Conservation (phyloP, 2,329 filamentous ascomycete genomes). For the Myriosclerotinia duriaeana region DNA sequence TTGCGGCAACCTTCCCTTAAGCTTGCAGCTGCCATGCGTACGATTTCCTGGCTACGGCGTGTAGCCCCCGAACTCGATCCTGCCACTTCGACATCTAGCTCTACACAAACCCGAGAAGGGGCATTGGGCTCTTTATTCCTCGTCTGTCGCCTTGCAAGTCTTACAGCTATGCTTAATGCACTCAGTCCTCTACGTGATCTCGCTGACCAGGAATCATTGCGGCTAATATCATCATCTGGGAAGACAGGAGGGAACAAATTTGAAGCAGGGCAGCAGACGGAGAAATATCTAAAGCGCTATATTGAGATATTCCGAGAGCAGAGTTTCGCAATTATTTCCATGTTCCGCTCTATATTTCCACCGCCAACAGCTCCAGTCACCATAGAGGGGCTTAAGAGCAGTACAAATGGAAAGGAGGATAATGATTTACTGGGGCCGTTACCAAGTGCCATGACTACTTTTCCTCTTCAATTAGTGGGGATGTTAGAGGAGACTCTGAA, state of each 20-base stretch:
- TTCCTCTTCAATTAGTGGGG: constrained; percentile 78
- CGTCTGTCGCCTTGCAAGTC: constrained; percentile 77
- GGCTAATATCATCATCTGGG: constrained; percentile 40
- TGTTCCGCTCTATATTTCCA: constrained; percentile 88
- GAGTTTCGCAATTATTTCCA: constrained; percentile 90
- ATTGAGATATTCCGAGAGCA: constrained; percentile 98
- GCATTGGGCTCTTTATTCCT: constrained; percentile 81
- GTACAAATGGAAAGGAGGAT: constrained; percentile 28
- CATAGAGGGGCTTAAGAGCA: constrained; percentile 28
- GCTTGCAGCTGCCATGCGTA: constrained; percentile 84
- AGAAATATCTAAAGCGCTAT: constrained; percentile 90
- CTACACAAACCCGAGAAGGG: constrained; percentile 53
- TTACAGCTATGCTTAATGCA: constrained; percentile 77
- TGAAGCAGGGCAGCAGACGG: constrained; percentile 84
- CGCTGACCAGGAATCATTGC: constrained; percentile 76
- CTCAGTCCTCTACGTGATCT: constrained; percentile 82
- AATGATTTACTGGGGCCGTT: constrained; percentile 55
- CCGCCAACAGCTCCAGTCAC: constrained; percentile 39
- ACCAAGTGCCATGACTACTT: constrained; percentile 77
- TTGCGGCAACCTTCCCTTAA: constrained; percentile 79
- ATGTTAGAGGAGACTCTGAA: constrained; percentile 76
- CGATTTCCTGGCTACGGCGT: constrained; percentile 84
- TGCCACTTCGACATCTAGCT: constrained; percentile 31
- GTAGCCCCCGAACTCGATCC: constrained; percentile 77
- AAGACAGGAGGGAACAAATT: constrained; percentile 43